A percentile compares a stretch with the other conserved stretches of the same genome.
Conservation (phyloP, 2,329 filamentous ascomycete genomes). For the Neofusicoccum sp. region DNA sequence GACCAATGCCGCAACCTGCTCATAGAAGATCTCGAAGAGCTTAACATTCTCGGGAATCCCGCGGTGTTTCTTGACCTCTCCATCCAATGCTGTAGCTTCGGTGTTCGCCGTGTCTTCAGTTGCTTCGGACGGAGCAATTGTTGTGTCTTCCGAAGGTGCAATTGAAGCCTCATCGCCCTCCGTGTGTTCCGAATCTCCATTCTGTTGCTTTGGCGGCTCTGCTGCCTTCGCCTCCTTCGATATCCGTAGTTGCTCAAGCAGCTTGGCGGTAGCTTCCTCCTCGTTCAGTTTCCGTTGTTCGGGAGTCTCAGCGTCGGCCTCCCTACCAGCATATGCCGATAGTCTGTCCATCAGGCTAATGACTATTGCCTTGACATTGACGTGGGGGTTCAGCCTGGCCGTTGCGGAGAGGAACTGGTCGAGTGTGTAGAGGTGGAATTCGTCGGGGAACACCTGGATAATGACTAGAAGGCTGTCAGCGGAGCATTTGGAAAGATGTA, state of each 20-base stretch:
- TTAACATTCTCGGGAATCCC: slow-evolving; percentile 75
- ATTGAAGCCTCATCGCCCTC: slow-evolving; percentile 30
- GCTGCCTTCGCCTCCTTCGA: slow-evolving; percentile 54
- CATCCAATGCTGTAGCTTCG: slow-evolving; percentile 38
- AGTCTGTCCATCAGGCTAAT: slow-evolving; percentile 97
- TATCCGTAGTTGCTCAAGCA: slow-evolving; percentile 76
- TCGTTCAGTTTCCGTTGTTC: slow-evolving; percentile 76
- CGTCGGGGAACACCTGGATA: slow-evolving; percentile 97
- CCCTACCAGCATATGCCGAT: slow-evolving; percentile 89
- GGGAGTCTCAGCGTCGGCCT: slow-evolving; percentile 68
- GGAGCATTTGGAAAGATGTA: neutral
- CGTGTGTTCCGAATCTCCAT: slow-evolving; percentile 24
- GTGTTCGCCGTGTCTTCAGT: slow-evolving; percentile 38
- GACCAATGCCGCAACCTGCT: slow-evolving; percentile 90
- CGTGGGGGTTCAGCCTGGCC: slow-evolving; percentile 87
- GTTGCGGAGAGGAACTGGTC: slow-evolving; percentile 94
- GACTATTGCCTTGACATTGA: slow-evolving; percentile 97
- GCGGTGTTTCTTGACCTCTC: slow-evolving; percentile 45
- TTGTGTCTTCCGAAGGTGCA: slow-evolving; percentile 28
- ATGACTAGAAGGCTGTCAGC: slow-evolving; percentile 63
- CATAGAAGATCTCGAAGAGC: slow-evolving; percentile 96
- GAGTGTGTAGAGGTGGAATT: slow-evolving; percentile 94
- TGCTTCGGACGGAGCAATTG: slow-evolving; percentile 30
- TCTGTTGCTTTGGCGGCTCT: slow-evolving; percentile 31
- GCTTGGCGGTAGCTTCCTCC: slow-evolving; percentile 73